Percentiles rank a stretch among this genome's conserved stretches.
Evolutionary conservation across 177 flowering plant species (phyloP).

Genomic region (Vitis hybrid): DNA sequence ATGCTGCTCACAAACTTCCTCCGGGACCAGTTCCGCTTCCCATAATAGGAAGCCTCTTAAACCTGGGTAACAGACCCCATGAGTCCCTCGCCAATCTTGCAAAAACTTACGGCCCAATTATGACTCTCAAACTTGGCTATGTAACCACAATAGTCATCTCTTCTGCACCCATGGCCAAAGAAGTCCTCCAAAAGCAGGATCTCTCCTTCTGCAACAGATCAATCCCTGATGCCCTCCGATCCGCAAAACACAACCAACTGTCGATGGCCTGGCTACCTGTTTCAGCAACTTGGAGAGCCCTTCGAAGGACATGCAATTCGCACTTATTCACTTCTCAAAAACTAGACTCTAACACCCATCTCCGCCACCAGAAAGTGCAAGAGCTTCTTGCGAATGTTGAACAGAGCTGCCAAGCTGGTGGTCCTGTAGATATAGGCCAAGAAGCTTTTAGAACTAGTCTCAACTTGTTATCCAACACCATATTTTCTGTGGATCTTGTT

Average conservation of each 20-base stretch:
- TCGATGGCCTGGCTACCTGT: constrained; percentile 37
- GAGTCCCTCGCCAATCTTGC: constrained; percentile 47
- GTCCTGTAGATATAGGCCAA: constrained; percentile 33
- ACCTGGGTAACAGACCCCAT: constrained; percentile 51
- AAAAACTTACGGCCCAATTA: constrained; percentile 46
- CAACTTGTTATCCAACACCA: constrained; percentile 34
- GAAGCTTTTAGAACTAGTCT: constrained; percentile 38
- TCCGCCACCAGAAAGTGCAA: constrained; percentile 33
- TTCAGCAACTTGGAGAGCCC: constrained; percentile 25
- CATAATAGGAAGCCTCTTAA: constrained; percentile 48
- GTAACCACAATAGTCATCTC: constrained; percentile 46
- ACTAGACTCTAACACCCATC: constrained; percentile 32
- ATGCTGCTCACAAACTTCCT: constrained; percentile 33
- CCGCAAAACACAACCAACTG: constrained; percentile 20
- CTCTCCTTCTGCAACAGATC: constrained; percentile 28
- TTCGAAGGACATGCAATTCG: constrained; percentile 31
- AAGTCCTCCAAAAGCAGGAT: constrained; percentile 57
- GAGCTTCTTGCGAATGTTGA: constrained; percentile 28
- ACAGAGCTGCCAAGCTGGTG: constrained; percentile 19
- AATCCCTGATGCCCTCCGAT: constrained; percentile 31
- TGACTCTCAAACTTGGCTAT: constrained; percentile 48
- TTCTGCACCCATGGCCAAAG: constrained; percentile 45
- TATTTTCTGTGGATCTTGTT: constrained; percentile 43
- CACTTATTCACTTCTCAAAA: constrained; percentile 26
- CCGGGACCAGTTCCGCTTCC: constrained; percentile 63